phyloP scores from a whole-genome alignment of 2,329 filamentous ascomycete genomes.

The Drechslerella coelobrocha region DNA sequence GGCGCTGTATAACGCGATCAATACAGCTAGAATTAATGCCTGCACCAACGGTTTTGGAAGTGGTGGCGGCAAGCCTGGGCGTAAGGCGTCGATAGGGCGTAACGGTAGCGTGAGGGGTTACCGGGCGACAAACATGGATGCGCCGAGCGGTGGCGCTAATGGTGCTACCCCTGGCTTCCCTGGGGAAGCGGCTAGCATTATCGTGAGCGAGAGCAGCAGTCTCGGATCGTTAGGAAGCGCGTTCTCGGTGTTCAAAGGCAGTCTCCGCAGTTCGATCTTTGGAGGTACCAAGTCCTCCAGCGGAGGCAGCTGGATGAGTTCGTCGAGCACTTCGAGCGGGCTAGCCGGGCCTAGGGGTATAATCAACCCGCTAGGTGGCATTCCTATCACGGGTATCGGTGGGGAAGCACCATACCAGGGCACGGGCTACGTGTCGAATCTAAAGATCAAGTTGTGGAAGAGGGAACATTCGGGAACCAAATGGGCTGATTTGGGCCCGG shows the following conservation, averaged over 20 bases:
- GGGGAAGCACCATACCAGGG: constrained; percentile 47
- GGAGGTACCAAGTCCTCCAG: constrained; percentile 40
- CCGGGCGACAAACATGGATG: constrained; percentile 38
- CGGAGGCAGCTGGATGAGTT: constrained; percentile 48
- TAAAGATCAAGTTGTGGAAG: constrained; percentile 85
- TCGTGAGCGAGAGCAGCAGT: constrained; percentile 63
- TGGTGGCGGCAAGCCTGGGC: constrained; percentile 22
- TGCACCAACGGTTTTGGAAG: constrained; percentile 61
- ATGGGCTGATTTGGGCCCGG: constrained; percentile 91
- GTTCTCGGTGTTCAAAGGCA: constrained; percentile 72
- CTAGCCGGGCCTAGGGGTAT: constrained; percentile 44
- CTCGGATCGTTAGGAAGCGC: constrained; percentile 67
- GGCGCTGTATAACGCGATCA: constrained; percentile 82
- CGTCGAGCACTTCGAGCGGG: constrained; percentile 42
- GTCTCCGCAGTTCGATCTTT: constrained; percentile 45
- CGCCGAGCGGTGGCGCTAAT: not conserved
- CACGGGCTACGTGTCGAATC: constrained; percentile 68
- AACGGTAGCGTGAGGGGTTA: constrained; percentile 54
- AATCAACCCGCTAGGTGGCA: constrained; percentile 48
- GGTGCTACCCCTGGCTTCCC: constrained; percentile 15
- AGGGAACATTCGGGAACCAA: constrained; percentile 74
- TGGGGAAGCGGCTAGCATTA: constrained; percentile 58
- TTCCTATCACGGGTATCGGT: constrained; percentile 49
- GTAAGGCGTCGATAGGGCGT: constrained; percentile 62
- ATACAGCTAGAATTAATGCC: constrained; percentile 87